phyloP scores from a whole-genome alignment of 163 green algal genomes.

The Scenedesmus sp. region DNA sequence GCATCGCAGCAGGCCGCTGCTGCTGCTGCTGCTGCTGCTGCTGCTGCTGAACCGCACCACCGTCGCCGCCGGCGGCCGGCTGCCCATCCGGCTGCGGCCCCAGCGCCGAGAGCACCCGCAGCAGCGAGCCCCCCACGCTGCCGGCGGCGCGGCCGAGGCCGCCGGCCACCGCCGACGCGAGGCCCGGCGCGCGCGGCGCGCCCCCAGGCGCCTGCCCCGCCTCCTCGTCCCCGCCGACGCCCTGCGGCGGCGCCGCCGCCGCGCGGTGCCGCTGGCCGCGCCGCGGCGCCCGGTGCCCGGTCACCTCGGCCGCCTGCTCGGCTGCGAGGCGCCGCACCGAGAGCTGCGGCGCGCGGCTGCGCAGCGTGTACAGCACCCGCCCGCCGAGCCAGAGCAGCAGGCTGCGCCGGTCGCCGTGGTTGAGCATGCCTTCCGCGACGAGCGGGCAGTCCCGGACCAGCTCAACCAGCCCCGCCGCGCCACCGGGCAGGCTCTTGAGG shows the following conservation, averaged over 20 bases:
- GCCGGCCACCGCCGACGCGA: background rate
- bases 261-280: background rate
- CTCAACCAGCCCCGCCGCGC: slow-evolving; percentile 26
- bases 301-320: background rate
- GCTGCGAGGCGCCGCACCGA: background rate
- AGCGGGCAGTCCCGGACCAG: slow-evolving; percentile 39
- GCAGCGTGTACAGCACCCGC: slow-evolving; percentile 19
- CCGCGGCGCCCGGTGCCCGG: too few relatives aligned
- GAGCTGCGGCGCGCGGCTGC: slow-evolving; percentile 10
- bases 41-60: background rate
- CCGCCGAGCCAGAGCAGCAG: slow-evolving; percentile 38
- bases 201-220: background rate
- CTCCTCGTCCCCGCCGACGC: background rate
- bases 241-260: background rate
- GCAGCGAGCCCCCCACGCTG: background rate
- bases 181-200: too few relatives aligned
- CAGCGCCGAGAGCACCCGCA: background rate
- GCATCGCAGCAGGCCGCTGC: background rate
- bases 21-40: slow-evolving; percentile 7
- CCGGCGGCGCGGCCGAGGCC: background rate
- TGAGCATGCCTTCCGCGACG: slow-evolving; percentile 37
- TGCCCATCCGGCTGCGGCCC: background rate
- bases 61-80: background rate
- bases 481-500: slow-evolving; percentile 30
- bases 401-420: slow-evolving; percentile 31